phyloP scores from a whole-genome alignment of 805 yeast genomes.

The Lachancea lanzarotensis region DNA sequence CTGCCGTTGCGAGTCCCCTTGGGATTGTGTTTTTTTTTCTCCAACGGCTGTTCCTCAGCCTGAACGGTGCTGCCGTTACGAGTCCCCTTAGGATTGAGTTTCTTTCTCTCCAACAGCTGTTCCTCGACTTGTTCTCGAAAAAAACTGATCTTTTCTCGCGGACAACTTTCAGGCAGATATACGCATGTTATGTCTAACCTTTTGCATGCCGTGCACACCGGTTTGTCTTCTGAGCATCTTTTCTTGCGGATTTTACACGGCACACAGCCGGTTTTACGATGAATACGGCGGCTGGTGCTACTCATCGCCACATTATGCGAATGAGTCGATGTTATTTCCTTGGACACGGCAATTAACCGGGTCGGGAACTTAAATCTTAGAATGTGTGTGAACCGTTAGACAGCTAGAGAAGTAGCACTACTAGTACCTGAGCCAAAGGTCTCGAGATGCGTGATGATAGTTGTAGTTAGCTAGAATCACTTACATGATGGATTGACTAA shows the following conservation, averaged over 20 bases:
- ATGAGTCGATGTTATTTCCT: no score
- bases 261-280: conserved; percentile 55
- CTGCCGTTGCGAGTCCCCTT: no score
- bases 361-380: no score
- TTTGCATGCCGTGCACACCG: conserved; percentile 60
- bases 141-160: conserved; percentile 22
- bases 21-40: conserved; percentile 9
- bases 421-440: no score
- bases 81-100: conserved; percentile 1
- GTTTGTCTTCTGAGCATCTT: conserved; percentile 67
- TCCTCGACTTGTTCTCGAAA: conserved; percentile 19
- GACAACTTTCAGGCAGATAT: conserved; percentile 51
- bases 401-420: no score
- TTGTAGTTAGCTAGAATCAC: no score
- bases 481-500: no score
- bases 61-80: background rate
- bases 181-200: conserved; percentile 59
- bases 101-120: conserved; percentile 19
- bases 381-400: no score
- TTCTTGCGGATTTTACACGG: conserved; percentile 67
- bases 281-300: conserved; percentile 9
- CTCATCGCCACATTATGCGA: conserved; percentile 2
- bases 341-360: no score
- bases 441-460: no score
- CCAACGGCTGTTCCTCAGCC: conserved; percentile 20